Percentiles rank a stretch among this genome's conserved stretches.
Conservation (phyloP, 805 yeast genomes). For the Candida taoyuanica region DNA sequence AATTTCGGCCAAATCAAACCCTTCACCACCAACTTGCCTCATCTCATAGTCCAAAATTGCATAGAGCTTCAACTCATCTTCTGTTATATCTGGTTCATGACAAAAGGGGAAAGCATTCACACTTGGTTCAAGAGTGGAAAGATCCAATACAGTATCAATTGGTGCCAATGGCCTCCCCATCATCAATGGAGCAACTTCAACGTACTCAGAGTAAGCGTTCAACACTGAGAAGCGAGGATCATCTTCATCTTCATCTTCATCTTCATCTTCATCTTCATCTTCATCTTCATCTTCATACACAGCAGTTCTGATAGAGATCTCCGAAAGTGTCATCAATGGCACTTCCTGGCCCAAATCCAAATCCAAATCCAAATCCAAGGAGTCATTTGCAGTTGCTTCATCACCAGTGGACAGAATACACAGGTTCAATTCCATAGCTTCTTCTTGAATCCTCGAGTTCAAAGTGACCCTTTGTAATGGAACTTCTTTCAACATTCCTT, state of each 20-base stretch:
- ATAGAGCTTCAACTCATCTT: conserved; percentile 22
- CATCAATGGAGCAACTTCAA: conserved; percentile 18
- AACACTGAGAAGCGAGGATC: conserved; percentile 13
- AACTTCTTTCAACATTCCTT: no score
- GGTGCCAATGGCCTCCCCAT: conserved; percentile 21
- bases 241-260: conserved; percentile 1
- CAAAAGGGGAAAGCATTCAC: conserved; percentile 12
- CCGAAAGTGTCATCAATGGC: no score
- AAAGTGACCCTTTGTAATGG: no score
- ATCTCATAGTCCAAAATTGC: conserved; percentile 23
- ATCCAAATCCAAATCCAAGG: no score
- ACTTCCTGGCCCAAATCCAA: no score
- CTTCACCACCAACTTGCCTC: conserved; percentile 8
- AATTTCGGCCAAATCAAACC: conserved; percentile 11
- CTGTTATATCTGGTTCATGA: conserved; percentile 3
- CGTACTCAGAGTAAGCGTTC: conserved; percentile 14
- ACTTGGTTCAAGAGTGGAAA: conserved; percentile 15
- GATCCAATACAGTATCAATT: conserved; percentile 19
- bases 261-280: conserved; percentile 2
- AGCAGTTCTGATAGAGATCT: no score
- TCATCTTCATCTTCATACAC: no score
- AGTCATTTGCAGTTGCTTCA: no score
- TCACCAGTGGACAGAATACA: no score
- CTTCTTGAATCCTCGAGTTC: no score
- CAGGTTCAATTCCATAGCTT: no score